Conservation (phyloP, 176 grass and related monocot species). For the Areca catechu region DNA sequence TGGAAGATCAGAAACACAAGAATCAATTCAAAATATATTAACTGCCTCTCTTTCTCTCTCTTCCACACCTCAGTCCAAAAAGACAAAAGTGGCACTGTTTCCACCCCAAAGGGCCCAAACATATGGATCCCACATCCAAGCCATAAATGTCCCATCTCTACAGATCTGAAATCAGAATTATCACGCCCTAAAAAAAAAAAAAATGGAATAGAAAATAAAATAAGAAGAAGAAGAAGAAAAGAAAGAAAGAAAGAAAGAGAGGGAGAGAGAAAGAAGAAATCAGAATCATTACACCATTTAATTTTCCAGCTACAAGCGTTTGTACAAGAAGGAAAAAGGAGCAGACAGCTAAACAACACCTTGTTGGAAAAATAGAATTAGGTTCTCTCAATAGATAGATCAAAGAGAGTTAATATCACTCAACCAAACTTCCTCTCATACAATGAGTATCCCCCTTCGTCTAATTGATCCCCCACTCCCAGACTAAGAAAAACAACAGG, state of each 20-base stretch:
- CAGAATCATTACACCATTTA: background rate
- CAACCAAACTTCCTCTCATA: slow-evolving; percentile 3
- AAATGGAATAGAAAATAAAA: too few species aligned
- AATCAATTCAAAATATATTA: slow-evolving; percentile 8
- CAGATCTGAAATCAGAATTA: slow-evolving; percentile 3
- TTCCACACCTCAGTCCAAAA: slow-evolving; percentile 11
- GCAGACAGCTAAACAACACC: slow-evolving; percentile 42
- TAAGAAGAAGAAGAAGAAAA: too few species aligned
- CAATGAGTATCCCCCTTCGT: background rate
- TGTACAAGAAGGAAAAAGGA: slow-evolving; percentile 28
- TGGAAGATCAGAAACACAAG: too few species aligned
- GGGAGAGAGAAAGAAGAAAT: too few species aligned
- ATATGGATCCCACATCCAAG: background rate
- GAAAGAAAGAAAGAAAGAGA: too few species aligned
- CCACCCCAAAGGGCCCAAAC: slow-evolving; percentile 9
- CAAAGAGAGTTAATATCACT: slow-evolving; percentile 28
- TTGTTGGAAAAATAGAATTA: slow-evolving; percentile 38
- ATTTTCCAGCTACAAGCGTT: slow-evolving; percentile 15
- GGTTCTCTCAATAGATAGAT: slow-evolving; percentile 34
- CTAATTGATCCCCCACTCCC: slow-evolving; percentile 22
- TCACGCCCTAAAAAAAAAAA: background rate
- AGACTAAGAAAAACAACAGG: background rate
- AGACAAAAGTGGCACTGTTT: slow-evolving; percentile 34
- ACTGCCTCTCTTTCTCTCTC: slow-evolving; percentile 5
- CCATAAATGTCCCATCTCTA: background rate